These are phyloP conservation scores for Boletus tomentosulus DNA, from an alignment of 768 basidiomycete genomes.

Conservation along the genomic window DNA sequence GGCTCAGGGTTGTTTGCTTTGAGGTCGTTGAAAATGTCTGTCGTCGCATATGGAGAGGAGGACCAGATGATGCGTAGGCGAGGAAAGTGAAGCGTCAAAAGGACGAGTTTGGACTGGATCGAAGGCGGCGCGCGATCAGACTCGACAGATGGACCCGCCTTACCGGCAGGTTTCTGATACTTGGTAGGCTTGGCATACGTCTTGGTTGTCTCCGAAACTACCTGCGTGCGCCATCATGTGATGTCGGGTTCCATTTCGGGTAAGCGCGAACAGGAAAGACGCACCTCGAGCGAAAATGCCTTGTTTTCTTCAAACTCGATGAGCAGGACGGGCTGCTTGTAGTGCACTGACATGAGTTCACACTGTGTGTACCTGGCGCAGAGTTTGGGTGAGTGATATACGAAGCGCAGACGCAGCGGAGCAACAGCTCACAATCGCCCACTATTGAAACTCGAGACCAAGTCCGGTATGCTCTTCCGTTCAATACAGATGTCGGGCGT, in stretches of 20 bases:
- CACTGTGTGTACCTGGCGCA: slow-evolving; percentile 85
- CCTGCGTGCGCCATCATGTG: slow-evolving; percentile 52
- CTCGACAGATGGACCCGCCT: slow-evolving; percentile 22
- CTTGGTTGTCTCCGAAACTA: slow-evolving; percentile 60
- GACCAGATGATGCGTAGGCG: slow-evolving; percentile 96
- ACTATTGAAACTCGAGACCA: slow-evolving; percentile 90
- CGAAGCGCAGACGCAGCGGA: background rate
- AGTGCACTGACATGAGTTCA: slow-evolving; percentile 94
- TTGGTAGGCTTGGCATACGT: slow-evolving; percentile 60
- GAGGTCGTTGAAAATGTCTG: slow-evolving; percentile 90
- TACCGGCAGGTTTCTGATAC: slow-evolving; percentile 46
- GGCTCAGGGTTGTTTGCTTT: slow-evolving; percentile 80
- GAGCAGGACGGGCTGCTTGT: slow-evolving; percentile 87
- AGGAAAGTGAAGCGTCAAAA: slow-evolving; percentile 87
- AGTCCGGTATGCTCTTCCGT: slow-evolving; percentile 89
- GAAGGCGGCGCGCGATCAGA: slow-evolving; percentile 41
- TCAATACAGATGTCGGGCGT: slow-evolving; percentile 96
- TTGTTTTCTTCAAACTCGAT: slow-evolving; percentile 99
- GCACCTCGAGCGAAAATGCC: slow-evolving; percentile 83
- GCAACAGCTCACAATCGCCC: slow-evolving; percentile 76
- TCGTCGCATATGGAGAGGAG: slow-evolving; percentile 87
- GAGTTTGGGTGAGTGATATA: background rate
- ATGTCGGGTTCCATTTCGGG: background rate
- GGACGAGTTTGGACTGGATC: slow-evolving; percentile 88
- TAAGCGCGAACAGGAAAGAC: slow-evolving; percentile 10